phyloP scores from a whole-genome alignment of 2,329 filamentous ascomycete species.

The Pseudocercospora pini-densiflorae region DNA sequence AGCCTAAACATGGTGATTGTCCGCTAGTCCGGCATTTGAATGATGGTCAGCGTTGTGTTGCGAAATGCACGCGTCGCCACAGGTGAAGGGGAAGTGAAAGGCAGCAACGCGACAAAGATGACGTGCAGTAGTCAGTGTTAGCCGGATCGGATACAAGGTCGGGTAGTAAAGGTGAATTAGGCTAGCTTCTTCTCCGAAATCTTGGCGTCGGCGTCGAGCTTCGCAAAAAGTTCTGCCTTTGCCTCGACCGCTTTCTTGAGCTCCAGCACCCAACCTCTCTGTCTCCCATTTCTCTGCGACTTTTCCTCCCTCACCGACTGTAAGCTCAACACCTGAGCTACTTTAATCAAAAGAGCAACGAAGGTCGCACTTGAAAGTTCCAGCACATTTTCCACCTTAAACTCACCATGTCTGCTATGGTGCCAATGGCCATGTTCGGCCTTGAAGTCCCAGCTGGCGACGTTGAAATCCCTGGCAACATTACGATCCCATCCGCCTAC shows the following conservation, averaged over 20 bases:
- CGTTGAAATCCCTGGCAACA: slow-evolving; percentile 76
- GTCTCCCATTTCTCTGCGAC: background rate
- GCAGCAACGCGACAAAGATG: slow-evolving; percentile 1
- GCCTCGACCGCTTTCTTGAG: slow-evolving; percentile 3
- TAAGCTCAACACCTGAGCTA: background rate
- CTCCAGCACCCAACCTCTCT: background rate
- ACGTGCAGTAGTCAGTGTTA: background rate
- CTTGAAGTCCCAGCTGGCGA: slow-evolving; percentile 87
- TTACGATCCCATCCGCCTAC: slow-evolving; percentile 84
- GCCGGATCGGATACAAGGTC: background rate
- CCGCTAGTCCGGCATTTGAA: slow-evolving; percentile 8
- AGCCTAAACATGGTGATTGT: slow-evolving; percentile 18
- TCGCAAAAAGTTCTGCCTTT: slow-evolving; percentile 2
- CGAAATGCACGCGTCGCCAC: background rate
- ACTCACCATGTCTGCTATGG: slow-evolving; percentile 32
- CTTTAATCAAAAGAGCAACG: slow-evolving; percentile 17
- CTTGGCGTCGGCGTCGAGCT: background rate
- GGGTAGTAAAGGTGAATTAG: background rate
- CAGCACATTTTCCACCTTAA: slow-evolving; percentile 6
- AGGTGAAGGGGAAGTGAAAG: background rate
- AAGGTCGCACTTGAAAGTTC: slow-evolving; percentile 19
- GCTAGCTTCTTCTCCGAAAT: background rate
- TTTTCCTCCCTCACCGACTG: background rate
- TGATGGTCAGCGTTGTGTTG: slow-evolving; percentile 2
- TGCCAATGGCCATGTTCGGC: slow-evolving; percentile 80